Conservation (phyloP, 148 eudicot species). For the Gaultheria prostrata region DNA sequence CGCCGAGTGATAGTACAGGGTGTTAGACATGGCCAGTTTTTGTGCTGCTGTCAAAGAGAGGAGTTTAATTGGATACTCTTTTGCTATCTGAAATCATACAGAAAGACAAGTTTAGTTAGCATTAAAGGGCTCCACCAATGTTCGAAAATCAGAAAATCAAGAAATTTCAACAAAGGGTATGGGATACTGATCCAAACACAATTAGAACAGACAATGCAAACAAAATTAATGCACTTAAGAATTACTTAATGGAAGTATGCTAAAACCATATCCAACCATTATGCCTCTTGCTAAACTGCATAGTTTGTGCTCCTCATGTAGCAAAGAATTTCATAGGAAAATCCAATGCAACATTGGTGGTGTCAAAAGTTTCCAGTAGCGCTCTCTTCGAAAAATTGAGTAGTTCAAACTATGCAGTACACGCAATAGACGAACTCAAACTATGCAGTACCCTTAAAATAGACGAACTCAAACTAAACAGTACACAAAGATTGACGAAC, state of each 20-base stretch:
- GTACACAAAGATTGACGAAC: no score
- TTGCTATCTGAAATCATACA: not conserved
- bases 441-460: no score
- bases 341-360: not conserved
- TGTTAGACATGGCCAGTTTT: slow-evolving; percentile 39
- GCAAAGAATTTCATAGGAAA: no score
- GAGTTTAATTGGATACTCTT: not conserved
- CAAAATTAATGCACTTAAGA: not conserved
- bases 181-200: not conserved
- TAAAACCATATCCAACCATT: not conserved
- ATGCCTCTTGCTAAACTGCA: not conserved
- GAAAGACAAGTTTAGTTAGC: not conserved
- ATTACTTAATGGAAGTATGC: not conserved
- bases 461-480: no score
- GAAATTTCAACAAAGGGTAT: not conserved
- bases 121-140: not conserved
- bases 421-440: not conserved
- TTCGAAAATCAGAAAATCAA: not conserved
- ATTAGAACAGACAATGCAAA: not conserved
- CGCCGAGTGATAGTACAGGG: slow-evolving; percentile 38
- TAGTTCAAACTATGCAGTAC: not conserved
- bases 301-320: not conserved
- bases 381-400: not conserved
- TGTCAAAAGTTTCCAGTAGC: not conserved
- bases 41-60: not conserved